Conservation (phyloP, 208 protist species). For the Trichomonas vaginalis region DNA sequence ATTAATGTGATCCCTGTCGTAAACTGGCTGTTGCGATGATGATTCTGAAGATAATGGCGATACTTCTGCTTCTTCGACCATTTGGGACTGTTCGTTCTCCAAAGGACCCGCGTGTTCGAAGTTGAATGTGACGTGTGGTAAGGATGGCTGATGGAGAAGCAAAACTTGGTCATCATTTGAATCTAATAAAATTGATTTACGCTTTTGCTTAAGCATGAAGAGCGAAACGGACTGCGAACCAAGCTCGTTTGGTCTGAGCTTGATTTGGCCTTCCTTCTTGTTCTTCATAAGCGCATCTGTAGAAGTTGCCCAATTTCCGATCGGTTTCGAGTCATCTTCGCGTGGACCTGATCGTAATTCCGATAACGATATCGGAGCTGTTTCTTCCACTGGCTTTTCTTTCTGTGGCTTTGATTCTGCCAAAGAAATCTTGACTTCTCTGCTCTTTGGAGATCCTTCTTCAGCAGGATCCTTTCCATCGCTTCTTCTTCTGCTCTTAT, state of each 20-base stretch:
- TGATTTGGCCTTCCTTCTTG: not conserved
- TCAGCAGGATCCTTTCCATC: not conserved
- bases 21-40: not conserved
- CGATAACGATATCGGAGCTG: not conserved
- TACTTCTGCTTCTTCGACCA: not conserved
- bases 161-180: not conserved
- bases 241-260: not conserved
- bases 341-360: not conserved
- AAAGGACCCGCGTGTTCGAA: not conserved
- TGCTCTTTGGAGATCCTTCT: not conserved
- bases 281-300: not conserved
- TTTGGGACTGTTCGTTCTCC: not conserved
- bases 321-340: not conserved
- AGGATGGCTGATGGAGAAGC: not conserved
- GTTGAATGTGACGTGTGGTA: not conserved
- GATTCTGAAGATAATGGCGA: not conserved
- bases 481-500: not conserved
- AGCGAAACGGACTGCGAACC: not conserved
- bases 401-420: too few species aligned
- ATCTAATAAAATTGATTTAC: not conserved
- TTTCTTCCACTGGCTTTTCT: not conserved
- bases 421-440: too few species aligned
- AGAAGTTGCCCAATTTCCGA: not conserved
- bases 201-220: not conserved
- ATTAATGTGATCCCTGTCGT: not conserved